Evolutionary conservation across 495 filamentous ascomycete species (phyloP).

Genomic region (Neurospora sp.): DNA sequence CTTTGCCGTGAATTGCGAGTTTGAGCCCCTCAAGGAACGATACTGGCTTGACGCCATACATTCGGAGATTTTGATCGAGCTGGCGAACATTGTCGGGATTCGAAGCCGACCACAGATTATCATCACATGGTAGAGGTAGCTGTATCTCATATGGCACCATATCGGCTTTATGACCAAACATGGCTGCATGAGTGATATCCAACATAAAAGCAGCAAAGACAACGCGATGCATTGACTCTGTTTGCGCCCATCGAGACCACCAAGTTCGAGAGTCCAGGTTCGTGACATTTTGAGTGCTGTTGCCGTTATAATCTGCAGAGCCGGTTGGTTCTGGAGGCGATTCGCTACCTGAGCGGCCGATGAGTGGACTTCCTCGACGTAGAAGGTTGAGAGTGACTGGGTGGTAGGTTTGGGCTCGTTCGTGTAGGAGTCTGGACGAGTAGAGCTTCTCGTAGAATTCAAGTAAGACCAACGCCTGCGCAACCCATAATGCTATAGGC

Average conservation of each 20-base stretch:
- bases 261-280: slow-evolving; percentile 65
- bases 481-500: slow-evolving; percentile 89
- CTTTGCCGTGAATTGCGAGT: slow-evolving; percentile 75
- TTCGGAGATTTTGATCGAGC: slow-evolving; percentile 70
- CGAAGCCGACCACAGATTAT: slow-evolving; percentile 85
- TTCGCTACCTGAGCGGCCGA: slow-evolving; percentile 79
- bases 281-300: slow-evolving; percentile 1
- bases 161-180: slow-evolving; percentile 93
- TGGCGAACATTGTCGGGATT: slow-evolving; percentile 76
- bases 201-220: slow-evolving; percentile 94
- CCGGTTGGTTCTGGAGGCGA: slow-evolving; percentile 62
- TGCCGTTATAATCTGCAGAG: not conserved
- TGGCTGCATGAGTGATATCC: slow-evolving; percentile 88
- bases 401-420: slow-evolving; percentile 93
- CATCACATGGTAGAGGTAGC: slow-evolving; percentile 88
- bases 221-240: slow-evolving; percentile 81
- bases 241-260: slow-evolving; percentile 93
- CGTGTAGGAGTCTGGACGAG: slow-evolving; percentile 77
- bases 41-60: slow-evolving; percentile 73
- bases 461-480: slow-evolving; percentile 78
- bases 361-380: slow-evolving; percentile 83
- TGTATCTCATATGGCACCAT: slow-evolving; percentile 96
- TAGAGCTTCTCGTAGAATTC: slow-evolving; percentile 98
- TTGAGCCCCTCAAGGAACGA: slow-evolving; percentile 89
- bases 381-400: slow-evolving; percentile 90